phyloP scores from a whole-genome alignment of 2,329 filamentous ascomycete species.

The Colletotrichum sp. region DNA sequence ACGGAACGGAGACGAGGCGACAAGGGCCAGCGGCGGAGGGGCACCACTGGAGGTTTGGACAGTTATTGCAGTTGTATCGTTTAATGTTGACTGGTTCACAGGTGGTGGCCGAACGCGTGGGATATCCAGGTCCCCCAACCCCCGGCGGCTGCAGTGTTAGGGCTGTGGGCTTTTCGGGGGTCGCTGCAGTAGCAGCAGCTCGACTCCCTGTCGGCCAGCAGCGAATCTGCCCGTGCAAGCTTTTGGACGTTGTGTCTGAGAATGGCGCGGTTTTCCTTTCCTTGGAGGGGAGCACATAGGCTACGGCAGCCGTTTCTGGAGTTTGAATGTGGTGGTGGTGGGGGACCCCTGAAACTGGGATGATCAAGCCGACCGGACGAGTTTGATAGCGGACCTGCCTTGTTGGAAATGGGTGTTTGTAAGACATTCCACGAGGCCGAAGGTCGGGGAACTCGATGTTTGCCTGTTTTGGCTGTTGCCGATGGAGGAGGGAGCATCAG shows the following conservation, averaged over 20 bases:
- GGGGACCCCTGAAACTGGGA: neutral
- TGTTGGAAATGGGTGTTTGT: neutral
- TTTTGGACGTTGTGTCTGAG: neutral
- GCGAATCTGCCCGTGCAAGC: neutral
- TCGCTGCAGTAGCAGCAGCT: neutral
- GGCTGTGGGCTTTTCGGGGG: neutral
- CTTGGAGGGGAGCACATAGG: neutral
- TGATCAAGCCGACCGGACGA: neutral
- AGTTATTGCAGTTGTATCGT: neutral
- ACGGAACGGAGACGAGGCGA: neutral
- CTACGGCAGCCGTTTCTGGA: neutral
- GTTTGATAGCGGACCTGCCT: neutral
- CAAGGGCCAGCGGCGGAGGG: neutral
- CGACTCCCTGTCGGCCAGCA: neutral
- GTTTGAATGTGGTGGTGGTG: neutral
- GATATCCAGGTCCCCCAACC: neutral
- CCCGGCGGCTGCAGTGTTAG: neutral
- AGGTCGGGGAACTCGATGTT: neutral
- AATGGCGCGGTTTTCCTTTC: neutral
- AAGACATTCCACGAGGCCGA: neutral
- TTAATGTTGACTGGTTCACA: neutral
- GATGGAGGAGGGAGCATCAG: neutral
- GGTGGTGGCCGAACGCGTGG: constrained; percentile 10
- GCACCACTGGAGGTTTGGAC: neutral
- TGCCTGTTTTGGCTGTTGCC: neutral